A percentile compares a stretch with the other conserved stretches of the same genome.
These are phyloP conservation scores for Pichia sp. DNA, from an alignment of 1,139 yeast species.

Conservation along the genomic window DNA sequence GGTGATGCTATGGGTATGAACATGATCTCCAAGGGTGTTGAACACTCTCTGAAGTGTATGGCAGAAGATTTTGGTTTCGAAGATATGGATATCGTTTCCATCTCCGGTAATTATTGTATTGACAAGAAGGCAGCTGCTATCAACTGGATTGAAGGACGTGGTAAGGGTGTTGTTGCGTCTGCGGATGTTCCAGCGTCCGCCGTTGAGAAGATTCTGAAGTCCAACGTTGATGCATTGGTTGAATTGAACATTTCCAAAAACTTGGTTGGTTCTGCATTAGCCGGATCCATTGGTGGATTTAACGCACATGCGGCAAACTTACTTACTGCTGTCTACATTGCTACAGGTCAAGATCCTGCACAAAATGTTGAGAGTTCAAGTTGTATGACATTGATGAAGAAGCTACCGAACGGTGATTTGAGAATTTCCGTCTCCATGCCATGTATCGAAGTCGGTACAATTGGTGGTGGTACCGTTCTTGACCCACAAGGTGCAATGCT, in stretches of 20 bases:
- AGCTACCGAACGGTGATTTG: constrained; percentile 66
- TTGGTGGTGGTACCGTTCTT: constrained; percentile 97
- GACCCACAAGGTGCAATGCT: constrained; percentile 98
- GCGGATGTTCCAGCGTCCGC: constrained; percentile 80
- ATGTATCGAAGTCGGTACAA: constrained; percentile 96
- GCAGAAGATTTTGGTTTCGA: constrained; percentile 83
- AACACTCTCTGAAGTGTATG: constrained; percentile 77
- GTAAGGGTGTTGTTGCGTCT: constrained; percentile 97
- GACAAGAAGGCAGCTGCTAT: constrained; percentile 98
- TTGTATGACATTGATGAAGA: constrained; percentile 93
- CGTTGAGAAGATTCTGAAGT: constrained; percentile 75
- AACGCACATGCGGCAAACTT: constrained; percentile 97
- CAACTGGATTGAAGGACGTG: constrained; percentile 99
- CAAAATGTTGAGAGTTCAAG: constrained; percentile 96
- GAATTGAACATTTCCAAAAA: constrained; percentile 85
- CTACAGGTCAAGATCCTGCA: constrained; percentile 98
- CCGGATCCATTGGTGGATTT: constrained; percentile 96
- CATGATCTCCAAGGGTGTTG: constrained; percentile 99
- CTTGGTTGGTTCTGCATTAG: constrained; percentile 95
- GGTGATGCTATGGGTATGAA: constrained; percentile 99
- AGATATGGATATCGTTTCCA: constrained; percentile 88
- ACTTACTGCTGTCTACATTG: constrained; percentile 88
- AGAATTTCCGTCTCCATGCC: constrained; percentile 97
- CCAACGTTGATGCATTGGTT: constrained; percentile 88
- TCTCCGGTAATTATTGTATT: constrained; percentile 95